Conservation (phyloP, 179 eudicot species). For the Silene noctiflora region DNA sequence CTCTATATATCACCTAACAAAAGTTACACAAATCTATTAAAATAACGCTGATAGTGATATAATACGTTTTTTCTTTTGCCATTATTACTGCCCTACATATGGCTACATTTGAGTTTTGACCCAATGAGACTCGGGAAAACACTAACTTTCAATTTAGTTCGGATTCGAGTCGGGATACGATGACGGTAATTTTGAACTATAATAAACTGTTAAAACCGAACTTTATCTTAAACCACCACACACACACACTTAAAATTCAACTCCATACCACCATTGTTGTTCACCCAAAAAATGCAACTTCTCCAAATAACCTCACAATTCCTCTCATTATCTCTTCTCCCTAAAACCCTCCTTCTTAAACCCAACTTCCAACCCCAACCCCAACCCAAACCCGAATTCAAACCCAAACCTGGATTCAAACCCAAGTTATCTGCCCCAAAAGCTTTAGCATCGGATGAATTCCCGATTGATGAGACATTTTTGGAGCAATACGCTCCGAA, state of each 20-base stretch:
- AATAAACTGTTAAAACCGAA: background rate
- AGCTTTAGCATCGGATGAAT: conserved; percentile 59
- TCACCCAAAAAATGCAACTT: conserved; percentile 38
- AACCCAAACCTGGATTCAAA: background rate
- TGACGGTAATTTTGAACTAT: too few species aligned
- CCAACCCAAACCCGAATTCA: background rate
- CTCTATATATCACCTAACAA: too few species aligned
- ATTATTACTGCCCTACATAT: too few species aligned
- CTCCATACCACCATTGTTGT: too few species aligned
- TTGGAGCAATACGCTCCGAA: conserved; percentile 60
- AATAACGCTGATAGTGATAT: too few species aligned
- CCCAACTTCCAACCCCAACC: background rate
- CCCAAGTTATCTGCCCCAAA: background rate
- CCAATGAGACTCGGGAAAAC: too few species aligned
- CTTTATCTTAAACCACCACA: background rate
- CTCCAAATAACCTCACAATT: conserved; percentile 33
- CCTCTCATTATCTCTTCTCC: conserved; percentile 30
- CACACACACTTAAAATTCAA: too few species aligned
- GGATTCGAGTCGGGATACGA: too few species aligned
- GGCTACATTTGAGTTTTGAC: too few species aligned
- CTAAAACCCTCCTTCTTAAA: conserved; percentile 25
- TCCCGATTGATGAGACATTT: conserved; percentile 78
- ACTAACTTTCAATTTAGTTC: too few species aligned
- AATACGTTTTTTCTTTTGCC: too few species aligned
- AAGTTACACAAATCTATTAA: too few species aligned